Evolutionary conservation across 257 asterid species (phyloP), one percentile per base, ranked within the genome.

Genomic region (Striga asiatica): DNA sequence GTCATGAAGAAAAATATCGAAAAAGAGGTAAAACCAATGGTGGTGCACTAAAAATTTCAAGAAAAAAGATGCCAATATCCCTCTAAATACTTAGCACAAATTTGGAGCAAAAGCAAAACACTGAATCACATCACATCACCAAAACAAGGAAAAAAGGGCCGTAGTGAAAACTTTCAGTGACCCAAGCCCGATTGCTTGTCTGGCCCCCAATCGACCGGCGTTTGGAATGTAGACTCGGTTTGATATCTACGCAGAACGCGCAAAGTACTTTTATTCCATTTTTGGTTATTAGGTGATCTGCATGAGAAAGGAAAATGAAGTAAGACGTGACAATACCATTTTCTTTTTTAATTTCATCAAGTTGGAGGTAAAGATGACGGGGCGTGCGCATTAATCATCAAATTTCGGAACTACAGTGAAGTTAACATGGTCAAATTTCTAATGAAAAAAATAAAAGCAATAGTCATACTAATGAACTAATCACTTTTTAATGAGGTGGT

Each of bases 111-210:
- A 51, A 14, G 13, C 21, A 3, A 27, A 43, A 58, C 18, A 25
- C 14, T 49, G 73, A 65, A 69, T 61, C 73, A 57, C 25, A 65
- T 73, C 70, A 73, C 52, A 69, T 61, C 78, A 62, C 12, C 20
- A 19, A 1, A 48, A 11, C 11, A 12, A 48, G 27, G 11, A 5
- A 10, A 6, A 18, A 23, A 35, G 28, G 6, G 20, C n/a, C n/a
- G 2, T 6, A 37, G 45, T 38, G 19, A 38, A 2, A 2, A 14
- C 6, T 4, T 29, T 29, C 9, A 29, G 35, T 7, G 35, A 41
- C 47, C 6, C 6, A 21, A 21, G 6, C 47, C 6, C 47, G 16
- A 3, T 38, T 38, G 13, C 13, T 2, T 38, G 14, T 13, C n/a
- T n/a, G n/a, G n/a, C n/a, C n/a, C n/a, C n/a, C n/a, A n/a, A n/a